Conservation (phyloP, 768 basidiomycete genomes). For the Tricholoma matsutake region DNA sequence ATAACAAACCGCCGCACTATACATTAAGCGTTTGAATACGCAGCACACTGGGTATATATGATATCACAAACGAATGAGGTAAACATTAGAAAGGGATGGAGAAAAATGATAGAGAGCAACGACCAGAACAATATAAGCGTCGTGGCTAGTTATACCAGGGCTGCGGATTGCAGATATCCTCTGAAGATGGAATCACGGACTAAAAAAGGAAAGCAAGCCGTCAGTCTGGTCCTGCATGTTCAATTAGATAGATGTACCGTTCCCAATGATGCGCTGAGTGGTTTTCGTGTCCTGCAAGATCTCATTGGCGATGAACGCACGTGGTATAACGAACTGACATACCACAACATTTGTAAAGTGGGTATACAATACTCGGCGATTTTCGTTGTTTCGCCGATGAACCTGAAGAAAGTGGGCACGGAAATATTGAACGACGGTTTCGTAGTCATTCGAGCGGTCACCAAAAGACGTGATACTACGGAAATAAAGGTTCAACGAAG, state of each 20-base stretch:
- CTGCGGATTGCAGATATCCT: conserved; percentile 70
- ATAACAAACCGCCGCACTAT: neutral
- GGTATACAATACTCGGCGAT: conserved; percentile 75
- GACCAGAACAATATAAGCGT: neutral
- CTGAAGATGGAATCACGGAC: conserved; percentile 76
- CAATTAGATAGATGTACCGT: conserved; percentile 46
- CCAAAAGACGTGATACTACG: conserved; percentile 77
- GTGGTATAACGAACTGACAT: conserved; percentile 19
- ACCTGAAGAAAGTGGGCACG: conserved; percentile 84
- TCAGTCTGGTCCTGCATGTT: conserved; percentile 8
- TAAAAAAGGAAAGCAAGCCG: conserved; percentile 21
- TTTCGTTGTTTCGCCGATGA: conserved; percentile 75
- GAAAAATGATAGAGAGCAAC: neutral
- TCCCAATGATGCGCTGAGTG: conserved; percentile 79
- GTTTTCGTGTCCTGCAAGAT: conserved; percentile 69
- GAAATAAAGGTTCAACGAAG: neutral
- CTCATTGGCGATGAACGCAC: neutral
- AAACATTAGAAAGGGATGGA: neutral
- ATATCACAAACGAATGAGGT: neutral
- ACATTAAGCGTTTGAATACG: neutral
- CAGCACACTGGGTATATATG: conserved; percentile 2
- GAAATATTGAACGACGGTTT: conserved; percentile 82
- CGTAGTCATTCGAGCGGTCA: conserved; percentile 77
- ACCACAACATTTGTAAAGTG: conserved; percentile 83
- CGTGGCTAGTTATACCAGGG: conserved; percentile 48